A percentile compares a stretch with the other conserved stretches of the same genome.
These are phyloP conservation scores for Nicotiana sylvestris DNA, from an alignment of 257 asterid genomes.

Conservation along the genomic window DNA sequence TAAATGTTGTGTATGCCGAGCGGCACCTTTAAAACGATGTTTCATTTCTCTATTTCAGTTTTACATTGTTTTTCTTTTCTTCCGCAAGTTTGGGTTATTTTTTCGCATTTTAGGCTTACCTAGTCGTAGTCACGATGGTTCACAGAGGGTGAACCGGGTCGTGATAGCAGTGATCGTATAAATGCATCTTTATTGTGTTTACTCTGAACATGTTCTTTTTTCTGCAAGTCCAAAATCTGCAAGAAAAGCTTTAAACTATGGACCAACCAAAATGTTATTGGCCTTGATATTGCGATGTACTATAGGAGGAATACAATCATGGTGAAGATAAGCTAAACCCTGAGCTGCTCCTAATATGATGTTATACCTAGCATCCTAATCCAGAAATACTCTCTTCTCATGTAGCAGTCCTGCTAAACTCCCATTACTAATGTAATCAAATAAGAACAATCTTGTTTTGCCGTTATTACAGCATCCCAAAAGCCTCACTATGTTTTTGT, in stretches of 20 bases:
- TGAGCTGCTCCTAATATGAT: slow-evolving; percentile 66
- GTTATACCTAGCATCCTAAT: slow-evolving; percentile 73
- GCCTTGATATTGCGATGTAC: too few relatives aligned
- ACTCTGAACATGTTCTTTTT: slow-evolving; percentile 1
- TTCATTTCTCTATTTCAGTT: too few relatives aligned
- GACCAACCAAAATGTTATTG: slow-evolving; percentile 45
- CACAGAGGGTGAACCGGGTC: too few relatives aligned
- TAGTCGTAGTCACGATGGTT: too few relatives aligned
- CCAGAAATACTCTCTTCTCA: slow-evolving; percentile 38
- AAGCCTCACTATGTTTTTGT: slow-evolving; percentile 67
- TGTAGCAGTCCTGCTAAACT: slow-evolving; percentile 58
- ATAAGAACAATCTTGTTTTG: slow-evolving; percentile 52
- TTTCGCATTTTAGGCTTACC: too few relatives aligned
- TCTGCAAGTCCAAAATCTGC: slow-evolving; percentile 64
- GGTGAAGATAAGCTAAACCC: slow-evolving; percentile 71
- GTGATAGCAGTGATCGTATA: not conserved
- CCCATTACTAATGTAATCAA: slow-evolving; percentile 69
- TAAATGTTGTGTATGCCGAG: too few relatives aligned
- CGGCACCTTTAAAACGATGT: too few relatives aligned
- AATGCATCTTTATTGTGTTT: not conserved
- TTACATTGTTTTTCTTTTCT: too few relatives aligned
- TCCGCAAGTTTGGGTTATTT: too few relatives aligned
- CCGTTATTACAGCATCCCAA: slow-evolving; percentile 75
- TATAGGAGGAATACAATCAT: slow-evolving; percentile 50
- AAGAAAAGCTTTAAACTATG: slow-evolving; percentile 56